phyloP scores from a whole-genome alignment of 441 rosid genomes.

The Adansonia gregorii region DNA sequence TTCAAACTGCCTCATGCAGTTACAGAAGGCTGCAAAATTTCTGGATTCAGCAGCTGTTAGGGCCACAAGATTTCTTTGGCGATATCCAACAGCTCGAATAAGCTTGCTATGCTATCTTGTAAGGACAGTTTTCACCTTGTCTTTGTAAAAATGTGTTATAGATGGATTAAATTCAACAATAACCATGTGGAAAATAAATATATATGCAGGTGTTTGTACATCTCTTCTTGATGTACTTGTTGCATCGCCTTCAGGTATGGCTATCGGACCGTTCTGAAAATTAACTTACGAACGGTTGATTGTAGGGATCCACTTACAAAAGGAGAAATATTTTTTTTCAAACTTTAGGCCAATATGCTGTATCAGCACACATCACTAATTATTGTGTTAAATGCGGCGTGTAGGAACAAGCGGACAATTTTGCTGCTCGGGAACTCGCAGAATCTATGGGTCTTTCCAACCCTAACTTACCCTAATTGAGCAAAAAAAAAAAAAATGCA shows the following conservation, averaged over 20 bases:
- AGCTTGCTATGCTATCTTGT: slow-evolving; percentile 85
- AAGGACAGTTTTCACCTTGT: slow-evolving; percentile 31
- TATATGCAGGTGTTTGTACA: slow-evolving; percentile 88
- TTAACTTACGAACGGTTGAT: neutral
- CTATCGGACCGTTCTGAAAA: neutral
- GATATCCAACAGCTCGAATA: slow-evolving; percentile 92
- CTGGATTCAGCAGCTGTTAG: slow-evolving; percentile 95
- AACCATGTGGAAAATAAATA: slow-evolving; percentile 22
- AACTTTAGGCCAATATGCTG: neutral
- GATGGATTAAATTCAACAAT: slow-evolving; percentile 17
- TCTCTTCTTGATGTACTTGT: slow-evolving; percentile 92
- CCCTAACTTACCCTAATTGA: slow-evolving; percentile 47
- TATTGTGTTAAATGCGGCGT: slow-evolving; percentile 12
- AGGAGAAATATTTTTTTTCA: neutral
- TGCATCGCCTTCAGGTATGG: slow-evolving; percentile 95
- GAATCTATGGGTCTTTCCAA: slow-evolving; percentile 73
- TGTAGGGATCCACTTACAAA: neutral
- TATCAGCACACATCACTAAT: neutral
- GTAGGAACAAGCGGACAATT: slow-evolving; percentile 83
- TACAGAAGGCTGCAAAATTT: slow-evolving; percentile 90
- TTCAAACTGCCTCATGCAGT: slow-evolving; percentile 49
- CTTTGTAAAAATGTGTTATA: slow-evolving; percentile 9
- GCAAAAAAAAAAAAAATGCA: neutral
- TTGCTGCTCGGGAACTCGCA: slow-evolving; percentile 75
- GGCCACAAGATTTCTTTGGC: slow-evolving; percentile 97